Base-by-base conservation (phyloP, 208 protist species). In the Borovskyia barvae region DNA sequence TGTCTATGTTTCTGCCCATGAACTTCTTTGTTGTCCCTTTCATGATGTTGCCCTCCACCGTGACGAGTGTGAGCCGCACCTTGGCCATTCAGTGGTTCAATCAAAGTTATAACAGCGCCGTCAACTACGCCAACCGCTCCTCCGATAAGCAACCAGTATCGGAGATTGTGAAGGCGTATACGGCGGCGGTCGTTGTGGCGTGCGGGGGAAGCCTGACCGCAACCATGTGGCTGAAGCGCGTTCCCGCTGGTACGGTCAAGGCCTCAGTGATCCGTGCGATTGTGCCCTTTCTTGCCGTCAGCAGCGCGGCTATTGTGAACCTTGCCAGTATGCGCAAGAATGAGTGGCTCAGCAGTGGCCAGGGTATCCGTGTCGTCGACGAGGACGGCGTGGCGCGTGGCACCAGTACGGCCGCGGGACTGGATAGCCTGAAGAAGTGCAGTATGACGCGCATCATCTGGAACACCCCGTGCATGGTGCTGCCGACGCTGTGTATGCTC, bases 51-150 rank as follows among this genome's bases (percentile, higher is more conserved):
- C 86, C 85, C n/a, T 50, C 71, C n/a, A 90, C 83, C 11, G 59
- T 88, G 33, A 74, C 63, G 33, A 83, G 82, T 59, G 56, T 90
- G 11, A 58, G 75, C 2, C 81, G 78, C 51, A 93, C 85, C 14
- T 42, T 97, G 15, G 82, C 81, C 36, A 93, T 96, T 49, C 94
- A 98, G 80, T 96, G 80, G 84, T 80, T 96, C 43, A 97, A 97
- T 60, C 92, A 97, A 73, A 95, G 83, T 67, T 97, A 95, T 67
- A 97, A 97, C 81, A 82, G 85, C 43, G 86, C 85, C 2, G 80
- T 98, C 24, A 98, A 98, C 75, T 95, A 98, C 77, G 87, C 92
- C 8, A 98, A 98, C 69, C 81, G 93, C 52, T 93, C 87, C 69
- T 91, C 86, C n/a, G 86, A 90, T 43, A 90, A 90, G 57, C 87